These are phyloP conservation scores for Penicillium atrosanguineum DNA, from an alignment of 495 filamentous ascomycete species.

Conservation along the genomic window DNA sequence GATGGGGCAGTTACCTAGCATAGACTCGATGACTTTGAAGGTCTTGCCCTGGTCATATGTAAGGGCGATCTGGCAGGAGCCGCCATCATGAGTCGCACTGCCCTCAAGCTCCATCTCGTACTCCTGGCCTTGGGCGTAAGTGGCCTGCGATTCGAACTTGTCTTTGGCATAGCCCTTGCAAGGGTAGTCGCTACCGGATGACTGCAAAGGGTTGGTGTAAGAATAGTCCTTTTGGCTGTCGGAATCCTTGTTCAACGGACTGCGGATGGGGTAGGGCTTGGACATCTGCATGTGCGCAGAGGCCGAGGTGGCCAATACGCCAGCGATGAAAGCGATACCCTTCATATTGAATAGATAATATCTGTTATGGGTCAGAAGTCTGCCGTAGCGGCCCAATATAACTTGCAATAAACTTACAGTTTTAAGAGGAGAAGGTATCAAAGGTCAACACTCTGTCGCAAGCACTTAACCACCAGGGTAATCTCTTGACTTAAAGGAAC, in stretches of 20 bases:
- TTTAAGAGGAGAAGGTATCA: slow-evolving; percentile 3
- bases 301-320: slow-evolving; percentile 37
- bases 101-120: slow-evolving; percentile 43
- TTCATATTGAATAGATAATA: slow-evolving; percentile 35
- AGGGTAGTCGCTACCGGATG: slow-evolving; percentile 45
- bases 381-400: neutral
- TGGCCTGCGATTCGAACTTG: slow-evolving; percentile 41
- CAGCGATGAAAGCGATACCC: slow-evolving; percentile 27
- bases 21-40: slow-evolving; percentile 80
- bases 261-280: slow-evolving; percentile 46
- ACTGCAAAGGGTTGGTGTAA: slow-evolving; percentile 46
- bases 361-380: neutral
- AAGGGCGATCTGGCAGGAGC: slow-evolving; percentile 81
- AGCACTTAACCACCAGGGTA: slow-evolving; percentile 24
- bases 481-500: neutral
- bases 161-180: slow-evolving; percentile 54
- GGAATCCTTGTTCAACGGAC: slow-evolving; percentile 40
- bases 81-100: slow-evolving; percentile 76
- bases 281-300: slow-evolving; percentile 48
- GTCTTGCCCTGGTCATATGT: slow-evolving; percentile 69
- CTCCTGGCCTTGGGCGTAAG: slow-evolving; percentile 38
- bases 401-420: neutral
- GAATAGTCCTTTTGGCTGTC: slow-evolving; percentile 47
- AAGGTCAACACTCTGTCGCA: slow-evolving; percentile 3
- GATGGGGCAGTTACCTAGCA: slow-evolving; percentile 77